A percentile compares a stretch with the other conserved stretches of the same genome.
Evolutionary conservation across 2,329 filamentous ascomycete species (phyloP).

Genomic region (Neonectria faginata): DNA sequence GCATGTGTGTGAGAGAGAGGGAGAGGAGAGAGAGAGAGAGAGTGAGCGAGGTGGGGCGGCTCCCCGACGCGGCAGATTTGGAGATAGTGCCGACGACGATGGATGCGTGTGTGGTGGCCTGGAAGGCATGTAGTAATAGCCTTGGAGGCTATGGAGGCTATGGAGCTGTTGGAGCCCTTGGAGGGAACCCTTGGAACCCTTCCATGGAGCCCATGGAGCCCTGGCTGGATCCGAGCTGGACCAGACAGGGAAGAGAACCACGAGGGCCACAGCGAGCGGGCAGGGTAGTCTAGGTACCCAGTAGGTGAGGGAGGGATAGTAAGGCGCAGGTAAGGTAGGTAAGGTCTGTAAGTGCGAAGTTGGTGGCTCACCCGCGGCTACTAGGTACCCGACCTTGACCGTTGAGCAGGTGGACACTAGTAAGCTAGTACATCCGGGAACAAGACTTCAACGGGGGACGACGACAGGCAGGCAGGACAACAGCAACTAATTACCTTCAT

Average conservation of each 20-base stretch:
- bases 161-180: conserved; percentile 33
- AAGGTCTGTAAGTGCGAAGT: conserved; percentile 23
- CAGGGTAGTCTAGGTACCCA: conserved; percentile 26
- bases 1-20: conserved; percentile 44
- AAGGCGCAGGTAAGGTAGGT: not conserved
- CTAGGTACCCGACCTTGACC: not conserved
- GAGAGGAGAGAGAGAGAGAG: conserved; percentile 40
- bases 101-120: conserved; percentile 36
- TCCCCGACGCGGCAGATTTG: conserved; percentile 47
- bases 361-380: not conserved
- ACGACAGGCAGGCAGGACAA: not conserved
- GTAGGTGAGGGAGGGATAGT: not conserved
- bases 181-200: not conserved
- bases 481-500: too few relatives aligned
- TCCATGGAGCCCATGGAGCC: not conserved
- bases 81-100: conserved; percentile 47
- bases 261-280: conserved; percentile 21
- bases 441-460: not conserved
- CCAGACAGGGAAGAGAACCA: conserved; percentile 12
- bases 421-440: conserved; percentile 13
- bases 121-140: not conserved
- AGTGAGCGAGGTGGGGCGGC: conserved; percentile 45
- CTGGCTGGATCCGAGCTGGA: conserved; percentile 4
- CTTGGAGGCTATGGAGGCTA: conserved; percentile 19
- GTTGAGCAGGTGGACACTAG: conserved; percentile 15